Evolutionary conservation across 768 basidiomycete genomes (phyloP), one percentile per base, ranked within the genome.

Genomic region (Suillus clintonianus): DNA sequence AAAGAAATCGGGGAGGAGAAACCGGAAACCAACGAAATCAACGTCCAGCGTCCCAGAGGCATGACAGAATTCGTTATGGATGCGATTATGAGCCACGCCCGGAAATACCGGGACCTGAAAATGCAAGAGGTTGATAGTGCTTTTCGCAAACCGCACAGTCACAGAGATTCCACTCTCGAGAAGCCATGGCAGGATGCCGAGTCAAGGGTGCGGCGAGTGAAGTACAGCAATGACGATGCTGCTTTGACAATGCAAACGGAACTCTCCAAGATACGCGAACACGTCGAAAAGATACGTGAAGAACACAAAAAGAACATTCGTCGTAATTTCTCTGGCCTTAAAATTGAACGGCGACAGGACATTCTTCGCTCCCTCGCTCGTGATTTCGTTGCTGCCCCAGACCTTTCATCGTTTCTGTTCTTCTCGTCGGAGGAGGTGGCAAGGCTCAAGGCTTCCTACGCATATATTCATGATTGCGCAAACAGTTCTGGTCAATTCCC

Each of bases 321-420:
- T 66, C 48, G 60, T 69, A 50, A n/a, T 47, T 85, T 85, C 67
- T 80, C 81, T 3, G 64, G 65, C 0, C 69, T 72, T 7, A 69
- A 73, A 1, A 86, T 86, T 57, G 79, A 83, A 66, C 55, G 56
- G 11, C 78, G 85, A 8, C 86, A 87, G 64, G 83, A 87, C 63
- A 68, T 73, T 13, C 69, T 85, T 6, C 80, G 85, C 19, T 54
- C 63, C 5, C 67, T 83, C 34, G 85, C 86, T 2, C 70, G 71
- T 55, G 66, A 71, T n/a, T 86, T 86, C 64, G 63, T 69, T 10
- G 67, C 73, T 11, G 65, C 58, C 7, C 83, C 83, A 0, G 48
- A 61, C 6, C 56, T 63, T 70, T 71, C 47, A 71, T 79, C 61
- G 69, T 71, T 47, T 73, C 77, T 65, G 15, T 60, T 51, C 42